Evolutionary conservation across 306 rosid species (phyloP), one percentile per base, ranked within the genome.

Genomic region (Fragaria iinumae): DNA sequence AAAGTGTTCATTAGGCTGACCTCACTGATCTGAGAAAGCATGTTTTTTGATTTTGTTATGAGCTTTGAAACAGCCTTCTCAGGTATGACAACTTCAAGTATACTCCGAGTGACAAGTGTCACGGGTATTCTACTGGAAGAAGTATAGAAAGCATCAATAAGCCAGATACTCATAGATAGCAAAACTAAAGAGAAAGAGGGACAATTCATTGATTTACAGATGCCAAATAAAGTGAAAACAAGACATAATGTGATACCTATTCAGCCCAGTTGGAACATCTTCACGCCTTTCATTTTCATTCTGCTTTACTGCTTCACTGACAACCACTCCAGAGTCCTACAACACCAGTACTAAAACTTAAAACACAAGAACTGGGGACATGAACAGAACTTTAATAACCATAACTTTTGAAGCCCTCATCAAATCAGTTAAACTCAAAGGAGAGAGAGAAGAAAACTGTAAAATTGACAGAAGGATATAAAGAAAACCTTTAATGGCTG

Each of bases 11-110:
- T 64, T 74, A 65, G 69, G 84, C 87, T 38, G 63, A 93, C 99
- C 98, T 93, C 99, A 50, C 99, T 96, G 82, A 96, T 93, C 81
- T 87, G 97, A 39, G 86, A 89, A 79, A 96, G 99, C 93, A 87
- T 96, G 96, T 87, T 96, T 87, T 87, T 96, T 23, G 97, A 92
- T 80, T 88, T 92, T 64, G 91, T 91, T 72, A 87, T 81, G 76
- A 96, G 99, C 90, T 96, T 93, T 12, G 96, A 89, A 83, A 88
- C 91, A 52, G 99, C 99, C 69, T 86, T 85, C 48, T 91, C 97
- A 3, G 99, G 99, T 88, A 96, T 81, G 66, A 87, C 96, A 72
- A 96, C 98, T 90, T 96, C 98, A 57, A 96, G 93, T 75, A 89
- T 96, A 73, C 99, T 96, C 83, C 97, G 85, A 49, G 99, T 93